Conservation (phyloP, 2,329 filamentous ascomycete genomes). For the Colletotrichum orbiculare region DNA sequence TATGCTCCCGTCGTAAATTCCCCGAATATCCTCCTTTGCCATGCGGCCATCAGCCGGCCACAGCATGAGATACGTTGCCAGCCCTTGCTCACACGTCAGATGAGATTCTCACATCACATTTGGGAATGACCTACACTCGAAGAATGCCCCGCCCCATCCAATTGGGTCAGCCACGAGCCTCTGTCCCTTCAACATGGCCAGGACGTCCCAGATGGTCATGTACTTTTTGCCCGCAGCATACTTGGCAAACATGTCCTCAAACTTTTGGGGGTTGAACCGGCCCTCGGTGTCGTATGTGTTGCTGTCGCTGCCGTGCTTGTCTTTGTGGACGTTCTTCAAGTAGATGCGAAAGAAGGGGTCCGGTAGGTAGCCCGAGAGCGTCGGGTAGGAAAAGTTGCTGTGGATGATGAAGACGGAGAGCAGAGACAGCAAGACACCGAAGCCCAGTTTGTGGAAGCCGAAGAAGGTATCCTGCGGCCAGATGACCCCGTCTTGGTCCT, state of each 20-base stretch:
- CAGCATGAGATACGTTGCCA: constrained; percentile 59
- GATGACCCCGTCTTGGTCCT: constrained; percentile 52
- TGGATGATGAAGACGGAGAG: constrained; percentile 54
- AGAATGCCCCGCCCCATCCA: constrained; percentile 43
- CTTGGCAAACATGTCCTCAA: constrained; percentile 63
- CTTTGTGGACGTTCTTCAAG: constrained; percentile 52
- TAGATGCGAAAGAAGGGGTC: constrained; percentile 53
- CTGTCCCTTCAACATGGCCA: constrained; percentile 51
- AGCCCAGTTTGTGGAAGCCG: constrained; percentile 53
- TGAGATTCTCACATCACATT: neutral
- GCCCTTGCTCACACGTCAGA: constrained; percentile 34
- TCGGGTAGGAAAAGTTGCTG: constrained; percentile 57
- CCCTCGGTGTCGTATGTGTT: constrained; percentile 60
- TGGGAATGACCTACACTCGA: constrained; percentile 39
- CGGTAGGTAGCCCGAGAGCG: constrained; percentile 48
- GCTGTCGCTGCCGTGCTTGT: constrained; percentile 59
- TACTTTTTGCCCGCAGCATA: constrained; percentile 54
- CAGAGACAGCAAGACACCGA: constrained; percentile 51
- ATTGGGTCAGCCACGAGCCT: constrained; percentile 55
- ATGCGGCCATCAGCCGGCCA: constrained; percentile 65
- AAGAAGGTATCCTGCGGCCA: constrained; percentile 51
- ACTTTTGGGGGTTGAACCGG: constrained; percentile 59
- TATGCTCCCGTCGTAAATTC: constrained; percentile 40
- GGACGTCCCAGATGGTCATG: constrained; percentile 50
- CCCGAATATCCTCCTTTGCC: constrained; percentile 62